Base-by-base conservation (phyloP, 2,329 filamentous ascomycete species). In the Colletotrichum brevisporum region DNA sequence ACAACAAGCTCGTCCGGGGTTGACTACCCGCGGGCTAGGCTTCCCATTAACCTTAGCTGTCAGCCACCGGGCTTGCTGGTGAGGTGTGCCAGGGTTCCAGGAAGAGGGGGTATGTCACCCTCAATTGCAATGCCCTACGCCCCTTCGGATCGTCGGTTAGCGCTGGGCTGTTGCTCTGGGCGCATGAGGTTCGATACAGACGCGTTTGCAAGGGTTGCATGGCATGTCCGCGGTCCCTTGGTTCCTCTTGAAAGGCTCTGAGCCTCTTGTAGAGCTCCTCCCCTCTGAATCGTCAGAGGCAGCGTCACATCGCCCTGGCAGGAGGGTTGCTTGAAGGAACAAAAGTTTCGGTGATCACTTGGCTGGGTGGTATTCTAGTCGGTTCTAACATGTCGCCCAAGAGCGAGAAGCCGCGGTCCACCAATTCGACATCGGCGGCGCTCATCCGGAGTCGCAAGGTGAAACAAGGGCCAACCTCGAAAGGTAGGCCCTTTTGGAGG, bases 331-430 rank as follows among this genome's bases (percentile, higher is more conserved):
- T 36, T 36, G 31, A 36, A 36, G 31, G 61, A 68, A 65, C 53
- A 65, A 68, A 65, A 68, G 60, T 68, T 68, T 68, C 41, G 65
- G 48, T 68, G 60, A 64, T 68, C 60, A 58, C 27, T 50, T 41
- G 31, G 31, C 31, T 36, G 31, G 31, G 31, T 36, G 31, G 31
- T 36, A 9, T 36, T 36, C 31, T 36, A 8, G 31, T 10, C 31
- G 8, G 0, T 12, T 9, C n/a, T n/a, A n/a, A n/a, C n/a, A n/a
- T n/a, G n/a, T n/a, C n/a, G n/a, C 31, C 21, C 21, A 24, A 24
- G 21, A 24, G 2, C 4, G 31, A 36, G 8, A 36, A 21, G 6
- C 8, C 8, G 12, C 8, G 12, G 12, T 15, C n/a, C 48, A 51
- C 55, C 62, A 69, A 60, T 69, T 54, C 43, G 66, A 56, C 62